Evolutionary conservation across 768 basidiomycete genomes (phyloP).

Genomic region (Gloeostereum incarnatum): DNA sequence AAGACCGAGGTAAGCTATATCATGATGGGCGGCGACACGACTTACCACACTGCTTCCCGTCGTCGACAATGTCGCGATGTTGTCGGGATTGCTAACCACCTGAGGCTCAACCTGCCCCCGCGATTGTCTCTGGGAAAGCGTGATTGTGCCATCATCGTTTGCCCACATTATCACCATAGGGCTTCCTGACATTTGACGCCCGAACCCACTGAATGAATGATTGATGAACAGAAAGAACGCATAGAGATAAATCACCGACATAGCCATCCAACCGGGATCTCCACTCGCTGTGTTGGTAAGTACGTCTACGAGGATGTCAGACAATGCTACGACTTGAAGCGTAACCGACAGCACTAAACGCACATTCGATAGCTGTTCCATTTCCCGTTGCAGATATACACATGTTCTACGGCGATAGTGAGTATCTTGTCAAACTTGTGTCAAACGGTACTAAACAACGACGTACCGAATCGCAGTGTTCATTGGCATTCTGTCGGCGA

Average conservation of each 20-base stretch:
- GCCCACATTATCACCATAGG: conserved; percentile 74
- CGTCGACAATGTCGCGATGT: conserved; percentile 35
- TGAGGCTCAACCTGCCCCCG: conserved; percentile 44
- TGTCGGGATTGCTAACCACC: conserved; percentile 41
- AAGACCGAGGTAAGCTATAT: conserved; percentile 6
- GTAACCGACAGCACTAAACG: not conserved
- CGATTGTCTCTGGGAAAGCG: conserved; percentile 57
- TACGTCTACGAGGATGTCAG: conserved; percentile 25
- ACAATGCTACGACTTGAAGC: not conserved
- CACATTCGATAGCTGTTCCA: conserved; percentile 24
- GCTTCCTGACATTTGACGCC: conserved; percentile 38
- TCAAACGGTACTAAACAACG: not conserved
- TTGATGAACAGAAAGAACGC: not conserved
- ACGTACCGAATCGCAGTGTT: not conserved
- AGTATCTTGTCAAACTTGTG: not conserved
- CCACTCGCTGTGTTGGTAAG: conserved; percentile 31
- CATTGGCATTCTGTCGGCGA: not conserved
- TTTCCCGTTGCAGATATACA: conserved; percentile 39
- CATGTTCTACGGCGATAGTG: conserved; percentile 16
- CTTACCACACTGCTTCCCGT: conserved; percentile 28
- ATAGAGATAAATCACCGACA: conserved; percentile 25
- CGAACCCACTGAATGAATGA: conserved; percentile 43
- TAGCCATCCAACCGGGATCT: conserved; percentile 49
- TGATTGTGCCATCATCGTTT: conserved; percentile 49
- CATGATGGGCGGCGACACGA: conserved; percentile 1